Evolutionary conservation across 1,139 yeast species (phyloP).

Genomic region (Kazachstania sp.): DNA sequence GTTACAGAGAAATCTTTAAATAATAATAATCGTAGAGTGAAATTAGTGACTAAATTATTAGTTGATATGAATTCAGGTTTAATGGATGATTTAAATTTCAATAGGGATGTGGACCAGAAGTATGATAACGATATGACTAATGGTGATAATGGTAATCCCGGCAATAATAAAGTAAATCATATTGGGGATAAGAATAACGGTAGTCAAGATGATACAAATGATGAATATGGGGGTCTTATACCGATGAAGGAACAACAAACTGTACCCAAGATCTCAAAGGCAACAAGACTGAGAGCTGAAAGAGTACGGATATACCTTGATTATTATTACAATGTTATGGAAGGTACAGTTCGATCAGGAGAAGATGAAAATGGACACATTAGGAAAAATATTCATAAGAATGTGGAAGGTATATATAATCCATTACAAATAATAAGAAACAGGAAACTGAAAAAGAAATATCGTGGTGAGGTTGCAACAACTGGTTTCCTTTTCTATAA

Average conservation of each 20-base stretch:
- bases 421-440: constrained; percentile 76
- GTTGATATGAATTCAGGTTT: constrained; percentile 25
- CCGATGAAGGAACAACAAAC: constrained; percentile 3
- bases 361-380: constrained; percentile 1
- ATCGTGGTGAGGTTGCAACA: constrained; percentile 29
- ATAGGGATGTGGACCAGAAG: constrained; percentile 5
- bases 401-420: constrained; percentile 64
- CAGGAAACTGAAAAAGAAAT: constrained; percentile 45
- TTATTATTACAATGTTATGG: constrained; percentile 26
- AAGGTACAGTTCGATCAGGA: constrained; percentile 12
- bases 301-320: constrained; percentile 28
- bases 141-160: background rate
- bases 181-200: constrained; percentile 1
- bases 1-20: background rate
- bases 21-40: constrained; percentile 10
- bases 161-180: background rate
- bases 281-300: constrained; percentile 27
- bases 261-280: constrained; percentile 12
- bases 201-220: background rate
- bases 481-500: constrained; percentile 21
- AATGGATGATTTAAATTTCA: constrained; percentile 27
- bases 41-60: constrained; percentile 21
- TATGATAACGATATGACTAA: background rate
- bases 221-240: background rate
- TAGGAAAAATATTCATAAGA: constrained; percentile 8